These are phyloP conservation scores for Fusarium pininemorale DNA, from an alignment of 2,329 filamentous ascomycete species.

Conservation along the genomic window DNA sequence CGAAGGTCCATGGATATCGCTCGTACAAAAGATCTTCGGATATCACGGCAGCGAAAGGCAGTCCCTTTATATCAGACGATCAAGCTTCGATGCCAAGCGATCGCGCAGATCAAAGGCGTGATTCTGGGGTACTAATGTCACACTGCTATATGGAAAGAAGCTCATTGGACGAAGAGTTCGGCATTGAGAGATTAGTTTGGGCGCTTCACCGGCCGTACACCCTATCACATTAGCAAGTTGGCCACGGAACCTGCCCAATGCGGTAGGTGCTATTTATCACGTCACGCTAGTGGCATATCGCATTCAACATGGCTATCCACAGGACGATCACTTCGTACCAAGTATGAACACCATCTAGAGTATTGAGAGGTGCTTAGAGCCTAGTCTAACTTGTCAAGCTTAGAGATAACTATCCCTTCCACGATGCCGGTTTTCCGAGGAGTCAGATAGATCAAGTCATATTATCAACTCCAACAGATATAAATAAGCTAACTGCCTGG, in stretches of 20 bases:
- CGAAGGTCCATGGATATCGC: neutral
- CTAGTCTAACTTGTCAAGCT: fast-evolving
- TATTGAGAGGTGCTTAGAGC: neutral
- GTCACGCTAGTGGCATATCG: neutral
- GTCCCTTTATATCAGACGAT: neutral
- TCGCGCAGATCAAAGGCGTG: neutral
- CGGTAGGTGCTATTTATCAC: neutral
- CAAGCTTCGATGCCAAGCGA: neutral
- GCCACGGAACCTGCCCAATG: neutral
- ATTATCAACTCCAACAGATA: neutral
- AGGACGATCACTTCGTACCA: neutral
- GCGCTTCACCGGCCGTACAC: neutral
- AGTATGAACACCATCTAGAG: neutral
- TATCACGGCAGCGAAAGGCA: neutral
- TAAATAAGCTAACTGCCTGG: neutral
- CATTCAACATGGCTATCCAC: neutral
- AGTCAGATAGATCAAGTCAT: neutral
- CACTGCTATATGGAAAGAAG: fast-evolving
- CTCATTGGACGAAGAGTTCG: neutral
- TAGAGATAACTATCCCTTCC: fast-evolving
- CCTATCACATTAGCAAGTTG: neutral
- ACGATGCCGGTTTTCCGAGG: neutral
- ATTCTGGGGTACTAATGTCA: neutral
- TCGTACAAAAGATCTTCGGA: neutral
- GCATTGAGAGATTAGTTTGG: neutral